Percentiles rank a stretch among this genome's conserved stretches.
These are phyloP conservation scores for Neonectria ditissima DNA, from an alignment of 2,329 filamentous ascomycete species.

Conservation along the genomic window DNA sequence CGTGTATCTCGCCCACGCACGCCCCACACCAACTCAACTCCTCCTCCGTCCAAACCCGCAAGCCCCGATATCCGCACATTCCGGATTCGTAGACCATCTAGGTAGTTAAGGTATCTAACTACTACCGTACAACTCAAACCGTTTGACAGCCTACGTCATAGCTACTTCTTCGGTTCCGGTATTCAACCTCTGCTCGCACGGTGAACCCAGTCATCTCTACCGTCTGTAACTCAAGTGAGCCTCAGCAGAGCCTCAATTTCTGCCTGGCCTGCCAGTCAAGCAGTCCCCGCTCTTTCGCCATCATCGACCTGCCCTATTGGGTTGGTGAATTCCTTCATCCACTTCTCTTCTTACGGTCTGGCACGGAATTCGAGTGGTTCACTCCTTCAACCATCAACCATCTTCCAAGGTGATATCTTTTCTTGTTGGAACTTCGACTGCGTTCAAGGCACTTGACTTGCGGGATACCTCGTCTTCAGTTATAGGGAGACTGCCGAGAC, in stretches of 20 bases:
- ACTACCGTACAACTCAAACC: not conserved
- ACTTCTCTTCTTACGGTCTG: constrained; percentile 2
- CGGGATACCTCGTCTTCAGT: not conserved
- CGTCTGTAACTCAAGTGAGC: constrained; percentile 2
- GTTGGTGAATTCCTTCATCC: not conserved
- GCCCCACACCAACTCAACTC: not conserved
- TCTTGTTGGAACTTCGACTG: not conserved
- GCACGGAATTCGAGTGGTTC: constrained; percentile 12
- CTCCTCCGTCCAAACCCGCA: too few species aligned
- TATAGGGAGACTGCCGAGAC: not conserved
- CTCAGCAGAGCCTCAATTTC: constrained; percentile 11
- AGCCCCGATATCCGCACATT: not conserved
- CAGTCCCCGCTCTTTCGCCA: constrained; percentile 24
- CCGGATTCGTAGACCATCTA: not conserved
- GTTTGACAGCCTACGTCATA: constrained; percentile 10
- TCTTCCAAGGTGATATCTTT: not conserved
- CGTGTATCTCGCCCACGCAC: constrained; percentile 25
- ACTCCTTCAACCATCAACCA: not conserved
- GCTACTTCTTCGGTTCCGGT: not conserved
- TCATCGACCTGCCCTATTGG: constrained; percentile 27
- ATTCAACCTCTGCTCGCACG: not conserved
- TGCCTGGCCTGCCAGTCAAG: not conserved
- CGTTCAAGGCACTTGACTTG: not conserved
- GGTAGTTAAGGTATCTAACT: not conserved
- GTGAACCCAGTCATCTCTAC: not conserved